Conservation (phyloP, 371 early-diverging fungal genomes). For the Mortierella sp. region DNA sequence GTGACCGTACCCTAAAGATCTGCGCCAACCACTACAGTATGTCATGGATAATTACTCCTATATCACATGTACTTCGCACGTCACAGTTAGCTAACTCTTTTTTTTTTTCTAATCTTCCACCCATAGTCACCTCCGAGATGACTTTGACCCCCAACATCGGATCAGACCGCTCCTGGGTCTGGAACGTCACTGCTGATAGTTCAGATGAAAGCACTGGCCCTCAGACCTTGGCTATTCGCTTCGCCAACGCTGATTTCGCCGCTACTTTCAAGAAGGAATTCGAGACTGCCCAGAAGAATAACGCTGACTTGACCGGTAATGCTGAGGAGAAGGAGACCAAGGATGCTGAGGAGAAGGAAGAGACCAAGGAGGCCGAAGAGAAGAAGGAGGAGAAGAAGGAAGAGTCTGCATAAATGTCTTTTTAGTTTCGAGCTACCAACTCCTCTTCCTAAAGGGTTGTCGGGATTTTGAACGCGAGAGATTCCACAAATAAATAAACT, state of each 20-base stretch:
- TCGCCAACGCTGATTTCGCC: constrained; percentile 93
- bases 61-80: background rate
- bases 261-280: constrained; percentile 76
- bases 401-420: constrained; percentile 46
- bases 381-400: constrained; percentile 50
- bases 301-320: constrained; percentile 41
- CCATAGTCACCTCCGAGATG: constrained; percentile 86
- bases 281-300: constrained; percentile 73
- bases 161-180: constrained; percentile 98
- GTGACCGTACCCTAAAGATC: constrained; percentile 97
- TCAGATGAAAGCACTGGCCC: constrained; percentile 89
- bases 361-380: constrained; percentile 27
- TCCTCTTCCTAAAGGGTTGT: background rate
- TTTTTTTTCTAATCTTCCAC: background rate
- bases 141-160: constrained; percentile 92
- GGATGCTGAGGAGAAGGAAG: constrained; percentile 30
- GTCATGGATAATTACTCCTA: background rate
- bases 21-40: constrained; percentile 96
- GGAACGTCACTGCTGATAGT: constrained; percentile 83
- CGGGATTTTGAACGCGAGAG: constrained; percentile 1
- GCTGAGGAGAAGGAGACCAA: constrained; percentile 27
- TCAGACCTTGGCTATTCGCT: constrained; percentile 95
- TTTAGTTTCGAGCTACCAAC: background rate
- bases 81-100: background rate
- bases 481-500: constrained; percentile 5